Percentiles rank a stretch among this genome's conserved stretches.
Conservation (phyloP, 495 filamentous ascomycete genomes). For the Clavariopsis aquatica region DNA sequence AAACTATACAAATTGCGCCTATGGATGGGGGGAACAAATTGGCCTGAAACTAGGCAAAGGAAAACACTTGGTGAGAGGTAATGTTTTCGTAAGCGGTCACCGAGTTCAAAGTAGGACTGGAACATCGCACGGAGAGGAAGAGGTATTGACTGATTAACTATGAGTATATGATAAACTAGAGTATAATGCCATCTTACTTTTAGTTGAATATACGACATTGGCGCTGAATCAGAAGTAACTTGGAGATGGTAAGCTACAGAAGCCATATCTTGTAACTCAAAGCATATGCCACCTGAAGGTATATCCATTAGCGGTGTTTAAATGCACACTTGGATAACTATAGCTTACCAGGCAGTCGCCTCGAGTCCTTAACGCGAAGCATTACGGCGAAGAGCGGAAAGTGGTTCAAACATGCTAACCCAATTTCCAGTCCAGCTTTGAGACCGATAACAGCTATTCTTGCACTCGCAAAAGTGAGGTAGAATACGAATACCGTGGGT, state of each 20-base stretch:
- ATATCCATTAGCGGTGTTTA: slow-evolving; percentile 8
- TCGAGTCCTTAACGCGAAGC: slow-evolving; percentile 91
- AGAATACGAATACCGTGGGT: slow-evolving; percentile 94
- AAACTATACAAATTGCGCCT: slow-evolving; percentile 92
- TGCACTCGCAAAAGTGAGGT: slow-evolving; percentile 90
- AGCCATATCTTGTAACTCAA: slow-evolving; percentile 79
- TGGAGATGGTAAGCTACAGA: slow-evolving; percentile 39
- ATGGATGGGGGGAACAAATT: slow-evolving; percentile 84
- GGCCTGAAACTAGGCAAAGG: slow-evolving; percentile 82
- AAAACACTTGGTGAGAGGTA: slow-evolving; percentile 88
- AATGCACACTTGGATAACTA: slow-evolving; percentile 15
- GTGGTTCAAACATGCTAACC: slow-evolving; percentile 92
- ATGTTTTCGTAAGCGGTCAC: slow-evolving; percentile 87
- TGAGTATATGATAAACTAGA: background rate
- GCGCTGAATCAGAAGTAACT: slow-evolving; percentile 34
- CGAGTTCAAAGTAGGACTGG: slow-evolving; percentile 94
- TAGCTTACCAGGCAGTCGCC: slow-evolving; percentile 73
- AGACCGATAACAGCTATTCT: slow-evolving; percentile 92
- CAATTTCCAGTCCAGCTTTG: slow-evolving; percentile 85
- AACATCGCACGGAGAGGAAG: slow-evolving; percentile 91
- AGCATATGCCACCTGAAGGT: slow-evolving; percentile 74
- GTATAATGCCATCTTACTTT: slow-evolving; percentile 58
- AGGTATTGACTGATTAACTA: slow-evolving; percentile 69
- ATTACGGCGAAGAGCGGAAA: slow-evolving; percentile 98
- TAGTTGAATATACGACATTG: slow-evolving; percentile 70